A percentile compares a stretch with the other conserved stretches of the same genome.
These are phyloP conservation scores for Galeopsis tetrahit DNA, from an alignment of 257 asterid genomes.

Conservation along the genomic window DNA sequence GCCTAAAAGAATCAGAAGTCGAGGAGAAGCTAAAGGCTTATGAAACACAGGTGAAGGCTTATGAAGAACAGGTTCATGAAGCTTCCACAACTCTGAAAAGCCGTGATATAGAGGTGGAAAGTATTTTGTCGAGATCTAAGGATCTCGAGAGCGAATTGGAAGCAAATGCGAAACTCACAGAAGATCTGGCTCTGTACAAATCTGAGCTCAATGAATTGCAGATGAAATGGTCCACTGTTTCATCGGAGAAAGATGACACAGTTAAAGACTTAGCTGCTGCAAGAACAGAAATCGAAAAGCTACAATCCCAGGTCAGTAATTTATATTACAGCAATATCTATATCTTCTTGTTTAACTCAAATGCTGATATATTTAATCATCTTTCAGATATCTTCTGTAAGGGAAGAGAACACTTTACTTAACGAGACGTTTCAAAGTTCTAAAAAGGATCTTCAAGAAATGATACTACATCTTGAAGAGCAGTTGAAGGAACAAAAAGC, in stretches of 20 bases:
- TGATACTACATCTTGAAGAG: constrained; percentile 67
- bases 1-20: constrained; percentile 71
- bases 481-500: constrained; percentile 71
- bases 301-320: constrained; percentile 74
- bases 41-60: constrained; percentile 59
- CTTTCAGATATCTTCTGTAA: constrained; percentile 69
- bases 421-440: constrained; percentile 69
- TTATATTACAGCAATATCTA: not conserved
- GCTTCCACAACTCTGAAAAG: constrained; percentile 52
- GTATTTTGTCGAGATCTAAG: constrained; percentile 47
- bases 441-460: constrained; percentile 72
- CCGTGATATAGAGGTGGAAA: constrained; percentile 62
- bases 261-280: constrained; percentile 52
- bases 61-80: constrained; percentile 63
- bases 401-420: constrained; percentile 72
- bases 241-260: constrained; percentile 56
- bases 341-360: constrained; percentile 17
- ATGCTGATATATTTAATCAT: constrained; percentile 19
- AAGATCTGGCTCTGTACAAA: constrained; percentile 56
- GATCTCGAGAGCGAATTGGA: constrained; percentile 62
- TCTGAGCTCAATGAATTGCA: constrained; percentile 59
- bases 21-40: constrained; percentile 66
- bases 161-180: constrained; percentile 62
- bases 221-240: constrained; percentile 41
- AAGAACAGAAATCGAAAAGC: constrained; percentile 59